A percentile compares a stretch with the other conserved stretches of the same genome.
Conservation (phyloP, 1,284 basidiomycete genomes). For the Ceratobasidium sp. region DNA sequence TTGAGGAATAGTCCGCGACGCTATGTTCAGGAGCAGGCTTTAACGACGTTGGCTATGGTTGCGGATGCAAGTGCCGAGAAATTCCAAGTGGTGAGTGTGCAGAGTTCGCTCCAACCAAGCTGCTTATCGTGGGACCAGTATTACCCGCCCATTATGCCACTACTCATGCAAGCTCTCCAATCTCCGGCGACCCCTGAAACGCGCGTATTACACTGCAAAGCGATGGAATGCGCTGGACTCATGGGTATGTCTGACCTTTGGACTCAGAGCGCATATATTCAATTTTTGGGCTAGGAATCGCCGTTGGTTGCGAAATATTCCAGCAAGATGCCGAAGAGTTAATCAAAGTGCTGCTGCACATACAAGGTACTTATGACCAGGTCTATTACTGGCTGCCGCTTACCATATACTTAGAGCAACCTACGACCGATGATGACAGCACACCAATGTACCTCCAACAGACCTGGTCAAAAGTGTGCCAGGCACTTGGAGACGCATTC, state of each 20-base stretch:
- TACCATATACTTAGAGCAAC: slow-evolving; percentile 19
- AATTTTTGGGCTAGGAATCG: slow-evolving; percentile 68
- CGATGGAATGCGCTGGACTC: slow-evolving; percentile 87
- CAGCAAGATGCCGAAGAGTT: slow-evolving; percentile 78
- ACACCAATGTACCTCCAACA: slow-evolving; percentile 42
- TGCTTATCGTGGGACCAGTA: slow-evolving; percentile 61
- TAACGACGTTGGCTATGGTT: slow-evolving; percentile 86
- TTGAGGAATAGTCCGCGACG: slow-evolving; percentile 61
- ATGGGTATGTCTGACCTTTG: slow-evolving; percentile 65
- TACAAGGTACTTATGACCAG: slow-evolving; percentile 69
- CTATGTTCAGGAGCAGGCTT: slow-evolving; percentile 86
- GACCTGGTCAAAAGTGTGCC: slow-evolving; percentile 87
- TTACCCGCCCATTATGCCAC: slow-evolving; percentile 80
- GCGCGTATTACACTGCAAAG: slow-evolving; percentile 76
- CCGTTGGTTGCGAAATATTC: slow-evolving; percentile 82
- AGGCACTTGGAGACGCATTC: slow-evolving; percentile 82
- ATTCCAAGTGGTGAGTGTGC: slow-evolving; percentile 54
- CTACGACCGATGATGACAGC: slow-evolving; percentile 34
- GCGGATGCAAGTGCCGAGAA: slow-evolving; percentile 79
- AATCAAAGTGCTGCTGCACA: slow-evolving; percentile 77
- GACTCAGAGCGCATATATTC: slow-evolving; percentile 23
- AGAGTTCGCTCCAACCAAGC: slow-evolving; percentile 65
- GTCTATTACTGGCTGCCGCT: neutral
- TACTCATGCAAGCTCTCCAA: slow-evolving; percentile 75
- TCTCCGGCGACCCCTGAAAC: slow-evolving; percentile 76